Conservation (phyloP, 2,329 filamentous ascomycete species). For the Cladophialophora chaetospira region DNA sequence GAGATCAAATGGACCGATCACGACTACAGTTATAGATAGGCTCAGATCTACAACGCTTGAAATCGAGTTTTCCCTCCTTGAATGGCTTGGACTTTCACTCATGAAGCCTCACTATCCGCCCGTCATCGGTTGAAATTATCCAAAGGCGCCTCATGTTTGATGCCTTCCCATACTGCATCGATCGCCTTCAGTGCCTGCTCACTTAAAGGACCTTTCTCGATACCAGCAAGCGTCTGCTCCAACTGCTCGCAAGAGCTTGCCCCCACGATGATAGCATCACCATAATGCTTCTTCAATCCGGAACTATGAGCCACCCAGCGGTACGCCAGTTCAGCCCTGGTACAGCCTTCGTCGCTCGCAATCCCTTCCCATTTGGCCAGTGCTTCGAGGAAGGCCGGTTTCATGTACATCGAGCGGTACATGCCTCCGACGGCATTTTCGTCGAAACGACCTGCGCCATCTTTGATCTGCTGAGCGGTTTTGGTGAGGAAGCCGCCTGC, state of each 20-base stretch:
- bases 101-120: too few species aligned
- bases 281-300: conserved; percentile 33
- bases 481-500: conserved; percentile 42
- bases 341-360: conserved; percentile 31
- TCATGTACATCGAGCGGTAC: conserved; percentile 34
- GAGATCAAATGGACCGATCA: too few species aligned
- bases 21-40: too few species aligned
- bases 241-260: conserved; percentile 40
- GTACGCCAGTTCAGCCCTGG: conserved; percentile 39
- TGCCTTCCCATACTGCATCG: conserved; percentile 35
- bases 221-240: conserved; percentile 33
- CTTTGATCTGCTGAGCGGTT: conserved; percentile 36
- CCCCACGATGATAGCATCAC: conserved; percentile 39
- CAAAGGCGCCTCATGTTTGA: conserved; percentile 35
- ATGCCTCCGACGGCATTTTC: conserved; percentile 35
- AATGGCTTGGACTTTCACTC: too few species aligned
- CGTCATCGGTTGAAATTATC: too few species aligned
- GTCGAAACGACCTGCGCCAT: conserved; percentile 36
- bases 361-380: conserved; percentile 38
- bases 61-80: too few species aligned
- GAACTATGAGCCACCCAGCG: conserved; percentile 42
- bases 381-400: conserved; percentile 34
- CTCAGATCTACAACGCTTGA: too few species aligned
- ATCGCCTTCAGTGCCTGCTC: conserved; percentile 31
- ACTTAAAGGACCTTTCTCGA: conserved; percentile 38